Conservation (phyloP, 257 asterid species). For the Jacaranda mimosifolia region DNA sequence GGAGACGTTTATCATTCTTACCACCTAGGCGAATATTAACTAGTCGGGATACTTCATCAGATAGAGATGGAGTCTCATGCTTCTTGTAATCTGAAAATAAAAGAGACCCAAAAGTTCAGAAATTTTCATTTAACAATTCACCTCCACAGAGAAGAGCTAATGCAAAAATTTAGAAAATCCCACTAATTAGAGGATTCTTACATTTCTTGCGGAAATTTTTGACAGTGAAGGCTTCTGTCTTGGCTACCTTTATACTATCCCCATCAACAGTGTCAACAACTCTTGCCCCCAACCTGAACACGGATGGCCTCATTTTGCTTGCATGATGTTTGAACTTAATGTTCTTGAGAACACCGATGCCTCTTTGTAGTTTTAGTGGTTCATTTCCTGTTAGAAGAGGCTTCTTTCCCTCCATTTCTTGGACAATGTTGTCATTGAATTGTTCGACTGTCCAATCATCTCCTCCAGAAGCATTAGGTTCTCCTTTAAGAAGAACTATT, state of each 20-base stretch:
- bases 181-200: slow-evolving; percentile 20
- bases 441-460: slow-evolving; percentile 45
- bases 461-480: slow-evolving; percentile 22
- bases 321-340: slow-evolving; percentile 46
- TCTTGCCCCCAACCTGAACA: slow-evolving; percentile 57
- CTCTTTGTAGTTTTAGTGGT: slow-evolving; percentile 44
- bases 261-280: slow-evolving; percentile 26
- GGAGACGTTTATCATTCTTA: slow-evolving; percentile 41
- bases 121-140: no score
- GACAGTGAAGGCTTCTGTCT: slow-evolving; percentile 48
- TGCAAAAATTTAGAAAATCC: no score
- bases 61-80: slow-evolving; percentile 49
- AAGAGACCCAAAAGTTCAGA: background rate
- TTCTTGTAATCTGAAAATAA: slow-evolving; percentile 56
- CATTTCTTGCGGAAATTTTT: slow-evolving; percentile 51
- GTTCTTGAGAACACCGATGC: slow-evolving; percentile 39
- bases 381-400: slow-evolving; percentile 53
- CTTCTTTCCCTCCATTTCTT: slow-evolving; percentile 43
- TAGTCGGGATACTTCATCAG: slow-evolving; percentile 57
- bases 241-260: slow-evolving; percentile 48
- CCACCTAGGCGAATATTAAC: slow-evolving; percentile 42
- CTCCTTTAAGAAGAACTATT: slow-evolving; percentile 50
- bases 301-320: slow-evolving; percentile 17
- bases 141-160: no score
- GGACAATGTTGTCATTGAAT: slow-evolving; percentile 37